Conservation (phyloP, 148 eudicot species). For the Chenopodium quinoa region DNA sequence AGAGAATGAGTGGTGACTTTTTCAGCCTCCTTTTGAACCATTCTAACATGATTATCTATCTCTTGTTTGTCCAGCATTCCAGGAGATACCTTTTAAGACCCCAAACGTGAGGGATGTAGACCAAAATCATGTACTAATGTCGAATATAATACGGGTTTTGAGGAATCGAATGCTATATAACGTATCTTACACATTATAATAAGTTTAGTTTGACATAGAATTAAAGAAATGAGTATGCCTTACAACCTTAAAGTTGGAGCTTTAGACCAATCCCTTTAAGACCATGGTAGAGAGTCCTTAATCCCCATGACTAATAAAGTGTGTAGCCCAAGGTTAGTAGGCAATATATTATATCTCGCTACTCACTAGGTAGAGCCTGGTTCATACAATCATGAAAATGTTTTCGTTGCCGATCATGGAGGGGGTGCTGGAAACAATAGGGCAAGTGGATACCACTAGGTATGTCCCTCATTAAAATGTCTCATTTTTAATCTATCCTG, state of each 20-base stretch:
- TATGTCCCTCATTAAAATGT: conserved; percentile 21
- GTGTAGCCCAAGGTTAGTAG: too few species aligned
- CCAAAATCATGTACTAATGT: conserved; percentile 14
- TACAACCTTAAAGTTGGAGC: too few species aligned
- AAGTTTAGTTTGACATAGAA: too few species aligned
- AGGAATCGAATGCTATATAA: too few species aligned
- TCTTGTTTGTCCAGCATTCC: conserved; percentile 30
- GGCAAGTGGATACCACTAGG: conserved; percentile 98
- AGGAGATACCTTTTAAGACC: conserved; percentile 35
- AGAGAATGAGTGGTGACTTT: not conserved
- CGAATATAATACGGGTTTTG: too few species aligned
- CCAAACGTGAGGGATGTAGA: conserved; percentile 29
- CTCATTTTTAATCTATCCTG: conserved; percentile 1
- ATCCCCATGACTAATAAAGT: too few species aligned
- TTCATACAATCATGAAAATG: conserved; percentile 65
- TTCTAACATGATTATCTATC: not conserved
- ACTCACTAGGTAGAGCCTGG: too few species aligned
- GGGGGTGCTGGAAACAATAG: conserved; percentile 99
- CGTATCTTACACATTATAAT: too few species aligned
- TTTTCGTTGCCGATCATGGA: conserved; percentile 83
- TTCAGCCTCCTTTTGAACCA: not conserved
- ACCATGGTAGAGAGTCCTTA: too few species aligned
- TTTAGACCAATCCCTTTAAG: too few species aligned
- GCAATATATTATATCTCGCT: too few species aligned
- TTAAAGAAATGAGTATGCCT: too few species aligned